A percentile compares a stretch with the other conserved stretches of the same genome.
Conservation (phyloP, 2,329 filamentous ascomycete species). For the Aureobasidium subglaciale region DNA sequence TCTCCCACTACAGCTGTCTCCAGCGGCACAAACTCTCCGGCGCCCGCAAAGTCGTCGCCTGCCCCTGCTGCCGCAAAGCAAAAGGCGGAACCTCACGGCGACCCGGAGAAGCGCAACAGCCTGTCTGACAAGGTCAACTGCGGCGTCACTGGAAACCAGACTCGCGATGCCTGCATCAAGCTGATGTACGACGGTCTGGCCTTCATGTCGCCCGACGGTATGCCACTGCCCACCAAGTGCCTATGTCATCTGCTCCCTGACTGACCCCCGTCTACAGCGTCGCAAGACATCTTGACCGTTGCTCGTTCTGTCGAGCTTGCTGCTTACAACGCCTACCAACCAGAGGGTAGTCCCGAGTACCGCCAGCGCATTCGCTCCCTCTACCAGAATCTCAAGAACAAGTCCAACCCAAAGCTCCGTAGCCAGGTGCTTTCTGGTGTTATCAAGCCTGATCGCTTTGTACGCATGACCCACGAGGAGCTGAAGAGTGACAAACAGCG, state of each 20-base stretch:
- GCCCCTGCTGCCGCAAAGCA: conserved; percentile 37
- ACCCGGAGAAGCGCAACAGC: conserved; percentile 72
- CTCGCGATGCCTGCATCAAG: conserved; percentile 78
- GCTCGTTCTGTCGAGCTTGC: conserved; percentile 70
- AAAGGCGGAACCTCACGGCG: conserved; percentile 48
- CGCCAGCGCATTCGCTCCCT: conserved; percentile 84
- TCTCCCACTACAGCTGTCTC: conserved; percentile 28
- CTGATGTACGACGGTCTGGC: conserved; percentile 91
- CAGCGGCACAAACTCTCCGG: conserved; percentile 37
- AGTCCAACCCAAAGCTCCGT: conserved; percentile 72
- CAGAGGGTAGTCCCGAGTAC: conserved; percentile 67
- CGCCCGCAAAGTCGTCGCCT: conserved; percentile 20
- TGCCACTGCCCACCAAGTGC: conserved; percentile 18
- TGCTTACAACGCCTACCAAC: conserved; percentile 61
- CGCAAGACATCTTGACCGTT: conserved; percentile 59
- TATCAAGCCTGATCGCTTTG: conserved; percentile 66
- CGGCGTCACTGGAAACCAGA: conserved; percentile 64
- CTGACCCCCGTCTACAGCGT: conserved; percentile 27
- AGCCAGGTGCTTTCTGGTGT: conserved; percentile 67
- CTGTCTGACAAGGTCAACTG: conserved; percentile 74
- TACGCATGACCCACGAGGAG: conserved; percentile 82
- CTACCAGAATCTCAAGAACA: conserved; percentile 91
- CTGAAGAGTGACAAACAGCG: conserved; percentile 80
- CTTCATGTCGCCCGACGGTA: conserved; percentile 53
- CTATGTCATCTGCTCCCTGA: neutral